Base-by-base conservation (phyloP, 148 eudicot genomes). In the Spergularia marina region DNA sequence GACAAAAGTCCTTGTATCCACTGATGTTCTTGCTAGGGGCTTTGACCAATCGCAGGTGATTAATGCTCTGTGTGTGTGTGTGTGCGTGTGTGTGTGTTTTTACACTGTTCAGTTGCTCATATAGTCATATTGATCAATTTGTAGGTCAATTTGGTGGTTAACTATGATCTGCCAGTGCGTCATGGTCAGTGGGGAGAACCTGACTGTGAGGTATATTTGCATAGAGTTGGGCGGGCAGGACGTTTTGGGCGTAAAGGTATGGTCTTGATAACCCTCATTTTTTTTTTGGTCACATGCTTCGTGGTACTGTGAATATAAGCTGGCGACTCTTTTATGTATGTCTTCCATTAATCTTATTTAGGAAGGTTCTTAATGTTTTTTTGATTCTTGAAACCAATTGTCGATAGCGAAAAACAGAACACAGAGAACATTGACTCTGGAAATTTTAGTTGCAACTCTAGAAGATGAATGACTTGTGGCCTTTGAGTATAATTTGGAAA, bases 171-270 rank as follows among this genome's bases (percentile, higher is more conserved):
- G 70, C 97, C 97, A 9, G 83, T 86, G 77, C 81, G 77, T 74
- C 68, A 84, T 79, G 82, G 76, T 30, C 51, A 16, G 21, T 74
- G 79, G 54, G 60, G 79, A 8, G 96, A 94, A 78, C 97, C 97
- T 74, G 93, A 94, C 65, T 90, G 83, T 79, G 97, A 94, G 82
- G 96, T 90, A 20, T 94, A 94, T 85, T 74, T 94, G 84, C 98
- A 94, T 78, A 88, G 98, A 77, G 91, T 94, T 74, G 98, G 98
- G 56, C 86, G 97, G 83, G 97, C 98, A 14, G 98, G 96, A 44
- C 92, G 98, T 51, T 94, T 94, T 86, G 98, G 97, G 69, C 96
- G 98, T 80, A 91, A 89, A 84, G 98, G 97, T 91, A 78, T 68
- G 70, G 70, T 73, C n/a, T 34, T 68, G 2, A 41, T 51, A 54